Base-by-base conservation (phyloP, 1,139 yeast species). In the Sugiyamaella paludigena region DNA sequence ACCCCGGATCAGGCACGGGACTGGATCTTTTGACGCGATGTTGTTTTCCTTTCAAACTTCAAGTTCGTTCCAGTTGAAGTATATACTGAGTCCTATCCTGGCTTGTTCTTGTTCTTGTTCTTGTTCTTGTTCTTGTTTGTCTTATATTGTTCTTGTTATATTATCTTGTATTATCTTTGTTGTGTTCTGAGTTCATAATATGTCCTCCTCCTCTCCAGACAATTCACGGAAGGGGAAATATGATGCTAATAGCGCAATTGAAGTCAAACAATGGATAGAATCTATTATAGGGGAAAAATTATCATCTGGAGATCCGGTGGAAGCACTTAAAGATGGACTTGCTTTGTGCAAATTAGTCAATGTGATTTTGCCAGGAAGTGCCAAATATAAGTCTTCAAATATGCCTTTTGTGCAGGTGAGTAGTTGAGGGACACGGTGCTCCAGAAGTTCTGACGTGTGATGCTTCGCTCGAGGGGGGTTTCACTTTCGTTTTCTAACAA, bases 361-460 rank as follows among this genome's bases (percentile, higher is more conserved):
- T 53, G 58, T 65, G 29, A 65, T 77, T 63, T 60, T 70, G 39
- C 67, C 70, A 1, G 59, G 58, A 1, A 57, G 78, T 65, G 55
- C 81, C 50, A 79, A 74, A 56, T 83, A 67, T 65, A 86, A 84
- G 62, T 73, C 73, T 43, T 80, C 89, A n/a, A 72, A 72, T 45
- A 82, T 87, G 84, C 92, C 96, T 2, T 88, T 88, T 67, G 81
- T 87, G 9, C 88, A 84, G 54, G 58, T 55, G 38, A 38, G 56
- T 40, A 13, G 3, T 2, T 11, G 32, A 29, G 3, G 3, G 24
- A 3, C n/a, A n/a, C n/a, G n/a, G n/a, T n/a, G n/a, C 24, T 19
- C 24, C 24, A 19, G 24, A 3, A 5, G 5, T 19, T 19, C 5
- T 3, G 24, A 19, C 24, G 3, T 19, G 24, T 3, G 5, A 4